Evolutionary conservation across 2,329 filamentous ascomycete genomes (phyloP), one percentile per base, ranked within the genome.

Genomic region (Colletotrichum spaethianum): DNA sequence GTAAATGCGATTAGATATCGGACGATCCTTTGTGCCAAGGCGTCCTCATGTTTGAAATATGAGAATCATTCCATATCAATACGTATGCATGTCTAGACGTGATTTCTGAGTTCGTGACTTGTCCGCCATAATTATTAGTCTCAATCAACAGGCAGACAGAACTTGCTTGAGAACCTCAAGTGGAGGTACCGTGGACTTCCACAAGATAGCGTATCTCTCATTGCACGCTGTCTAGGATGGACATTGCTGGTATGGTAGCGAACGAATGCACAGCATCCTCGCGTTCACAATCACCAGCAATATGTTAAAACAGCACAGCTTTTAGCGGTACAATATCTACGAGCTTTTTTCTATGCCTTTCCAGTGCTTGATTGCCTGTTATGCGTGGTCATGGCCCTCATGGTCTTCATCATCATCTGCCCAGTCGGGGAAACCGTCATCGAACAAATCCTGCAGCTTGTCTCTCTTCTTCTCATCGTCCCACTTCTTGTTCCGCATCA

Each of bases 401-500:
- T 82, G 78, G 14, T 78, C 77, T 36, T 80, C 81, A 0, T 83
- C 81, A 0, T 82, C 79, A 3, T 82, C 82, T 75, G 84, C 82
- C 89, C 89, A 91, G 57, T 87, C 86, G 8, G 88, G 87, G 75
- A 88, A 90, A 1, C 86, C 87, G 78, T 91, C 89, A 70, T 91
- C 89, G 81, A 90, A 91, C 53, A 88, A 70, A 9, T 84, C 82
- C 50, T 81, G 79, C 67, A 91, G 70, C 44, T 80, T 83, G 44
- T 88, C 84, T 36, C 83, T 80, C 70, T 85, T 88, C 48, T 83
- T 78, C 2, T 82, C 81, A 1, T 78, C 75, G 5, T 75, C 77
- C 23, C 83, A 72, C 16, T 76, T 79, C 11, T 78, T 79, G 52
- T 83, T 81, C 4, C 81, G 79, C 87, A 90, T 90, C 5, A 90